Evolutionary conservation across 805 yeast species (phyloP), one percentile per base, ranked within the genome.

Genomic region (Schwanniomyces occidentalis): DNA sequence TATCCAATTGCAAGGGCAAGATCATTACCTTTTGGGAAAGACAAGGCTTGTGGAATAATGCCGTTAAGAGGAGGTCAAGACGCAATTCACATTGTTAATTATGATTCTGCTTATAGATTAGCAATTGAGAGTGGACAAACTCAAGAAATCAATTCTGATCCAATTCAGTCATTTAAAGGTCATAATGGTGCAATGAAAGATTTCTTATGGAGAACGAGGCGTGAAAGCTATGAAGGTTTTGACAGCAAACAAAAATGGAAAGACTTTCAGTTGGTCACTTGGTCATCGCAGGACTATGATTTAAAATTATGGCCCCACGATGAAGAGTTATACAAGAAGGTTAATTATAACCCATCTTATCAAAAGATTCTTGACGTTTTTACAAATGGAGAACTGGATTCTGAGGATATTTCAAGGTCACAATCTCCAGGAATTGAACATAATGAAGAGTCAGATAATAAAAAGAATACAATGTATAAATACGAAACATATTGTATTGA

Each of bases 1-100:
- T 91, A 82, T 54, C 97, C 98, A 0, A 86, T 93, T 2, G 80
- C 95, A 65, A 71, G 95, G 42, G 95, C 97, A 0, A 65, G 98
- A 30, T 80, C 82, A 38, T 66, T 90, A 23, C 99, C 98, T 0
- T 88, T 88, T 65, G 98, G 98, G 1, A 71, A 74, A 21, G 73
- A 68, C 27, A 52, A 52, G 27, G 83, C 95, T 2, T 85, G 91
- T 53, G 87, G 93, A 5, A 77, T 93, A 2, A 84, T 89, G 85
- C 99, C 99, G 0, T 69, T 85, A 38, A 65, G 95, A 32, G 96
- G 96, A 0, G 97, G 97, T 3, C 71, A 75, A 13, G 80, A 84
- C 54, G 64, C 80, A 2, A 64, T 82, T 4, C 76, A 72, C 46
- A 61, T 82, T 5, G 72, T 78, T n/a, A 69, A 77, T 41, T 66